These are phyloP conservation scores for Panicum miliaceum DNA, from an alignment of 176 grass and related monocot species.

Conservation along the genomic window DNA sequence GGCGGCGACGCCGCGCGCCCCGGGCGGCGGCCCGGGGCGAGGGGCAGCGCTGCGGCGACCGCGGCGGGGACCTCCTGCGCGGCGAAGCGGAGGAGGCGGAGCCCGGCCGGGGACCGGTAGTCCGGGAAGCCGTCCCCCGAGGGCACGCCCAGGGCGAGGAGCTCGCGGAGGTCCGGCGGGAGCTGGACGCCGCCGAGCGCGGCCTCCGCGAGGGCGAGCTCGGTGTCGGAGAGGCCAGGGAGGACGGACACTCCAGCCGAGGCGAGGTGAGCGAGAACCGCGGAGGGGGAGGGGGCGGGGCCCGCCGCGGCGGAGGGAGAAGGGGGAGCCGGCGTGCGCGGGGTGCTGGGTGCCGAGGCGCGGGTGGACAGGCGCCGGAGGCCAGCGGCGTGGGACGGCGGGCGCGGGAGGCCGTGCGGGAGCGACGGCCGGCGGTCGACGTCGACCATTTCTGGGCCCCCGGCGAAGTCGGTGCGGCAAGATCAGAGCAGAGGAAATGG, in stretches of 20 bases:
- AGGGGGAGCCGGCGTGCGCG: slow-evolving; percentile 23
- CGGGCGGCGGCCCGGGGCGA: slow-evolving; percentile 24
- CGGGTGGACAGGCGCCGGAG: slow-evolving; percentile 75
- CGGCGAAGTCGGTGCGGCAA: slow-evolving; percentile 13
- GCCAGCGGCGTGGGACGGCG: slow-evolving; percentile 51
- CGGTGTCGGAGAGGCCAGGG: slow-evolving; percentile 64
- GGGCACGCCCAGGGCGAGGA: slow-evolving; percentile 68
- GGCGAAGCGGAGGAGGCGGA: slow-evolving; percentile 54
- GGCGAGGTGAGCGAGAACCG: slow-evolving; percentile 59
- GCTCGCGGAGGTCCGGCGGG: slow-evolving; percentile 65
- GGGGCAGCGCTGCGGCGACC: slow-evolving; percentile 39
- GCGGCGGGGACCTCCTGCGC: slow-evolving; percentile 47
- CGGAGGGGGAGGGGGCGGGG: slow-evolving; percentile 41
- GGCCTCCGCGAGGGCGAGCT: slow-evolving; percentile 61
- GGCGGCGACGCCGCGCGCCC: slow-evolving; percentile 23
- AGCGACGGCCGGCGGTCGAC: slow-evolving; percentile 31
- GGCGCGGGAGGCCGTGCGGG: slow-evolving; percentile 49
- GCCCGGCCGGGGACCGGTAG: slow-evolving; percentile 52
- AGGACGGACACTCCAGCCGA: slow-evolving; percentile 47
- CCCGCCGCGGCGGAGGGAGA: slow-evolving; percentile 29
- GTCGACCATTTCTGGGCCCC: slow-evolving; percentile 26
- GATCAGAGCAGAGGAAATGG: not conserved
- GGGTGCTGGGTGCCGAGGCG: slow-evolving; percentile 54
- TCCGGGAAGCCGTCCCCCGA: slow-evolving; percentile 58
- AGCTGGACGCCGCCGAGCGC: slow-evolving; percentile 61